Conservation (phyloP, 139 green algal species). For the Spirogloea muscicola region DNA sequence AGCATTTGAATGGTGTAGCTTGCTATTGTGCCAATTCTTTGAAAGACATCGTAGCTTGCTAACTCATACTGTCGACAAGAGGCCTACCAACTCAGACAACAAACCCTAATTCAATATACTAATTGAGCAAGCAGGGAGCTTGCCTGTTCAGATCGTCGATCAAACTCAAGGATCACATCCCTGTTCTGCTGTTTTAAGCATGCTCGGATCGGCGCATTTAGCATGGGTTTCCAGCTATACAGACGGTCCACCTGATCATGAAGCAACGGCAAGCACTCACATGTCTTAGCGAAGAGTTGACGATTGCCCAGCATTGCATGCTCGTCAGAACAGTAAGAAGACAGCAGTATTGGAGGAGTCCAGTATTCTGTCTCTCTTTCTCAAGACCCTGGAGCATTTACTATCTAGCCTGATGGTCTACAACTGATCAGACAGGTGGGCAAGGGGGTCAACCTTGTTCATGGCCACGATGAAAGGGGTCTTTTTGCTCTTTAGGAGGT, state of each 20-base stretch:
- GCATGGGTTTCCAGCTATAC: conserved; percentile 81
- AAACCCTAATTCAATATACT: neutral
- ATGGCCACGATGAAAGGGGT: conserved; percentile 97
- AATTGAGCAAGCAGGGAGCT: neutral
- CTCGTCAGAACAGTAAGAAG: too few species aligned
- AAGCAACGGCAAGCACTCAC: neutral
- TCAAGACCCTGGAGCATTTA: too few species aligned
- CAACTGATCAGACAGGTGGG: too few species aligned
- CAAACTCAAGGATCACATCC: conserved; percentile 65
- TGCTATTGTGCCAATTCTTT: too few species aligned
- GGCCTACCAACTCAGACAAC: neutral
- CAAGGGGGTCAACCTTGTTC: conserved; percentile 78
- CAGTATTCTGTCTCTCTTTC: too few species aligned
- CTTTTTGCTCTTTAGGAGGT: conserved; percentile 91
- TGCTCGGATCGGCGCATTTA: conserved; percentile 74
- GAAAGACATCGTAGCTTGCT: neutral
- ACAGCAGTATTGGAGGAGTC: too few species aligned
- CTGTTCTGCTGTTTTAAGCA: conserved; percentile 71
- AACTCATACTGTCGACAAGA: neutral
- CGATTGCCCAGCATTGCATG: too few species aligned
- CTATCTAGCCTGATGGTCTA: too few species aligned
- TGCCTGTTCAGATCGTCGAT: conserved; percentile 52
- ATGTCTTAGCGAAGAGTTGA: neutral
- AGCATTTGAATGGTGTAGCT: too few species aligned
- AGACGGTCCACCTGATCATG: conserved; percentile 72